Evolutionary conservation across 257 asterid species (phyloP).

Genomic region (Haberlea rhodopensis): DNA sequence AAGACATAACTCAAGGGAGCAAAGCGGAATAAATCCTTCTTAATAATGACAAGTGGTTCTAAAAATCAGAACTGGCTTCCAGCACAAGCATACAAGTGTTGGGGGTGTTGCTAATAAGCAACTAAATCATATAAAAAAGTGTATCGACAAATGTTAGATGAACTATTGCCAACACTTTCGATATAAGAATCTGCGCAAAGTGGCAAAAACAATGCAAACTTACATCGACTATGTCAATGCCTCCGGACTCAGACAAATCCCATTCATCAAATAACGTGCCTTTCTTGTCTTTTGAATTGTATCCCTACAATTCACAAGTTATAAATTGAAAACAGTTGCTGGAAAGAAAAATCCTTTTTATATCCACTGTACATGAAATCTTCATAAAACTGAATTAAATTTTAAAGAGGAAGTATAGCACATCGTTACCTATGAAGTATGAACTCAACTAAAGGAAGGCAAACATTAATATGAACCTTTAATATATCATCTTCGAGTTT

Average conservation of each 20-base stretch:
- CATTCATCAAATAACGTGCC: conserved; percentile 66
- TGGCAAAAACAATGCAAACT: conserved; percentile 28
- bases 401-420: conserved; percentile 5
- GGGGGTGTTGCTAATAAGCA: too few species aligned
- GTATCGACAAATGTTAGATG: conserved; percentile 15
- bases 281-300: conserved; percentile 74
- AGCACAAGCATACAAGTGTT: too few species aligned
- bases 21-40: too few species aligned
- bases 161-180: neutral
- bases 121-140: too few species aligned
- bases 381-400: neutral
- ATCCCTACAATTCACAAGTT: conserved; percentile 63
- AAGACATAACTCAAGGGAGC: too few species aligned
- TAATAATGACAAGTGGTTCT: too few species aligned
- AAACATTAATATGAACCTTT: conserved; percentile 43
- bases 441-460: conserved; percentile 16
- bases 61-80: too few species aligned
- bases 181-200: conserved; percentile 20
- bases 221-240: conserved; percentile 67
- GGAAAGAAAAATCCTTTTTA: conserved; percentile 13
- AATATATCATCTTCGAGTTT: conserved; percentile 96
- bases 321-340: conserved; percentile 7
- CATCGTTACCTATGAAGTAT: conserved; percentile 4
- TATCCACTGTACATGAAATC: conserved; percentile 3
- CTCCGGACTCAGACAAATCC: conserved; percentile 93